These are phyloP conservation scores for Aspergillus fumigatus DNA, from an alignment of 2,329 filamentous ascomycete genomes.

Conservation along the genomic window DNA sequence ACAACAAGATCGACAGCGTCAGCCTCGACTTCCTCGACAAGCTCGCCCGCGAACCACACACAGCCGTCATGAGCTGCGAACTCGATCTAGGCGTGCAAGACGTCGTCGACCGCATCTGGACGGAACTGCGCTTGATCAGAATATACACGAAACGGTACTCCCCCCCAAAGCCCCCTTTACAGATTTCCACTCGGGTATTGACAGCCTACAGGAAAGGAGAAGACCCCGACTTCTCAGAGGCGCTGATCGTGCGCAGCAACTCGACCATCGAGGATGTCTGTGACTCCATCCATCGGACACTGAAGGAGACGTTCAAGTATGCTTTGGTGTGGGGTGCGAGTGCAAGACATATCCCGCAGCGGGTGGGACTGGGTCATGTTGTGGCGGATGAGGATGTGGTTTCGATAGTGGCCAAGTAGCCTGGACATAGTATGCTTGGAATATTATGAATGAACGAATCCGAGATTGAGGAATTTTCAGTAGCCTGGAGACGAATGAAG, in stretches of 20 bases:
- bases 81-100: slow-evolving; percentile 88
- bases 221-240: slow-evolving; percentile 85
- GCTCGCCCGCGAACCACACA: slow-evolving; percentile 86
- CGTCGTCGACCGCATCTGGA: slow-evolving; percentile 92
- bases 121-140: slow-evolving; percentile 82
- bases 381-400: slow-evolving; percentile 69
- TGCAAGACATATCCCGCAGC: slow-evolving; percentile 88
- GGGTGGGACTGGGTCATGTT: slow-evolving; percentile 78
- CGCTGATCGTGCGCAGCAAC: slow-evolving; percentile 83
- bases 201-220: slow-evolving; percentile 64
- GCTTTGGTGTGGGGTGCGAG: slow-evolving; percentile 97
- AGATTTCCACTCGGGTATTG: neutral
- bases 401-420: slow-evolving; percentile 54
- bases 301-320: slow-evolving; percentile 99
- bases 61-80: slow-evolving; percentile 96
- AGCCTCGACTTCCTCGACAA: slow-evolving; percentile 90
- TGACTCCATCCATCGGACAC: slow-evolving; percentile 83
- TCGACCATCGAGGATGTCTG: slow-evolving; percentile 95
- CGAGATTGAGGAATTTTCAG: neutral
- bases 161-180: neutral
- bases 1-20: slow-evolving; percentile 99
- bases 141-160: slow-evolving; percentile 79
- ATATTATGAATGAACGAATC: neutral
- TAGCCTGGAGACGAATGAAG: too few relatives aligned
- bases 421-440: neutral